Conservation (phyloP, 2,329 filamentous ascomycete species). For the Trichoderma pleuroti region DNA sequence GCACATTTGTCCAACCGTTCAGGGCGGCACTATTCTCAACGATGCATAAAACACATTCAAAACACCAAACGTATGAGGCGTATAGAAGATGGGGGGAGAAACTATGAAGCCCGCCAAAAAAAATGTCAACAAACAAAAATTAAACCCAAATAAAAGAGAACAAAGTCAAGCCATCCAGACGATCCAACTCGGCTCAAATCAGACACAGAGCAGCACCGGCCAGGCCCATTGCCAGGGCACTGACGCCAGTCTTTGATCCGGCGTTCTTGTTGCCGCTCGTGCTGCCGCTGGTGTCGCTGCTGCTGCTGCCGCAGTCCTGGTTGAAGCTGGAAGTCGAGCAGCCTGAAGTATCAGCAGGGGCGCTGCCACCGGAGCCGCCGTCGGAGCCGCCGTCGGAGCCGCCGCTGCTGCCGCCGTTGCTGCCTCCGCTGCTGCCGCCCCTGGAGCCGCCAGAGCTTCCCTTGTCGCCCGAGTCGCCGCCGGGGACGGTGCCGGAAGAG, state of each 20-base stretch:
- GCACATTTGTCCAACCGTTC: not conserved
- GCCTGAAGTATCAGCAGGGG: constrained; percentile 27
- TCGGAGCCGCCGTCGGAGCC: too few relatives aligned
- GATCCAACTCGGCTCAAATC: constrained; percentile 22
- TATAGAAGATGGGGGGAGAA: not conserved
- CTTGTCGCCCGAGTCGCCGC: constrained; percentile 3
- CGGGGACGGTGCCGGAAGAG: constrained; percentile 27
- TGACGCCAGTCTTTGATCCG: constrained; percentile 33
- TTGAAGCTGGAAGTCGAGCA: constrained; percentile 41
- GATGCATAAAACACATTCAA: constrained; percentile 11
- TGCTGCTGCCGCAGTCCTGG: constrained; percentile 37
- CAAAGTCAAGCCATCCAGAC: not conserved
- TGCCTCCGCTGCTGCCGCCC: constrained; percentile 14
- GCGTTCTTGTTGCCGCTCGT: constrained; percentile 33
- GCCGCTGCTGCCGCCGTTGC: constrained; percentile 24
- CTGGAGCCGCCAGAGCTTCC: constrained; percentile 14
- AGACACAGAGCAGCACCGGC: constrained; percentile 36
- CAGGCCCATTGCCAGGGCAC: constrained; percentile 38
- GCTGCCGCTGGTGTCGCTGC: constrained; percentile 30
- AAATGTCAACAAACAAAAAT: not conserved
- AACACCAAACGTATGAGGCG: not conserved
- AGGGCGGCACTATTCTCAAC: not conserved
- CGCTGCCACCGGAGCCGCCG: constrained; percentile 21
- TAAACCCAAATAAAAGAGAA: not conserved
- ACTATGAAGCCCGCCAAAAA: not conserved